phyloP scores from a whole-genome alignment of 1,284 basidiomycete species.

The Ceratobasidium sp. region DNA sequence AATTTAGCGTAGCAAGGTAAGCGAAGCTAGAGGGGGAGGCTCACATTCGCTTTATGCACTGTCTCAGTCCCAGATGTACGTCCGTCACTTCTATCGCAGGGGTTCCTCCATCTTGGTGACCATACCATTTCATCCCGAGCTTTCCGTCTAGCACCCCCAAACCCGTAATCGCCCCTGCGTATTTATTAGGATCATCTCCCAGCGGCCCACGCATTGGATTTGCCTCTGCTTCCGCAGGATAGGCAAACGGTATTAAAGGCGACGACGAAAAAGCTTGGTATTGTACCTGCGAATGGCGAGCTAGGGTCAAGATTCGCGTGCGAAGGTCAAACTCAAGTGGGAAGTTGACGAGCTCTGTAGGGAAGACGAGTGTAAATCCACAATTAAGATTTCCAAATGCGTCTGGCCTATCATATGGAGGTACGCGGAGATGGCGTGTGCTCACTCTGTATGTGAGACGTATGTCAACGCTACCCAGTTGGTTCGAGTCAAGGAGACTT shows the following conservation, averaged over 20 bases:
- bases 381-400: constrained; percentile 26
- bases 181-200: constrained; percentile 15
- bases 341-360: neutral
- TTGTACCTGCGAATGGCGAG: neutral
- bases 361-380: constrained; percentile 17
- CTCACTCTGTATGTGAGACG: constrained; percentile 13
- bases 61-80: constrained; percentile 33
- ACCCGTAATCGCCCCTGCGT: constrained; percentile 17
- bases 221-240: constrained; percentile 17
- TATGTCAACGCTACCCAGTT: neutral
- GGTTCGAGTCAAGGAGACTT: neutral
- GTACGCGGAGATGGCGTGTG: constrained; percentile 32
- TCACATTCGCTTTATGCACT: constrained; percentile 31
- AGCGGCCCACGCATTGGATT: constrained; percentile 29
- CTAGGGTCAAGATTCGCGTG: constrained; percentile 11
- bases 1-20: neutral
- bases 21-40: neutral
- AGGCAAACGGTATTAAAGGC: constrained; percentile 13
- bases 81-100: constrained; percentile 9
- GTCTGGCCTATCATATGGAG: constrained; percentile 30
- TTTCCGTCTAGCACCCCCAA: constrained; percentile 26
- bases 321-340: neutral
- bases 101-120: no score
- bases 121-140: constrained; percentile 7
- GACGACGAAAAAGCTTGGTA: constrained; percentile 20